These are phyloP conservation scores for Phyllosticta capitalensis DNA, from an alignment of 2,329 filamentous ascomycete species.

Conservation along the genomic window DNA sequence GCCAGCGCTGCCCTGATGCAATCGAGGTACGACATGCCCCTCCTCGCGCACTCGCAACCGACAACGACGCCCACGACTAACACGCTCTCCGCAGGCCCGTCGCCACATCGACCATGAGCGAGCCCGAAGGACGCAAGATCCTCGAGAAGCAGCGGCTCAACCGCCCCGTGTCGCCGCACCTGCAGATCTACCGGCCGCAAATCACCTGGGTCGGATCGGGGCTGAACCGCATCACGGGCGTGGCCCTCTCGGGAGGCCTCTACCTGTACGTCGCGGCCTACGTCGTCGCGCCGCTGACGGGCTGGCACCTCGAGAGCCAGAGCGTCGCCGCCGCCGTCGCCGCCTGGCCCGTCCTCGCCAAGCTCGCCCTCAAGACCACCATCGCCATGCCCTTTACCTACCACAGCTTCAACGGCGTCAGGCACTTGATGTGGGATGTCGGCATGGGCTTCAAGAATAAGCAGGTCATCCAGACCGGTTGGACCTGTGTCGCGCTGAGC, in stretches of 20 bases:
- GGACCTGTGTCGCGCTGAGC: constrained; percentile 51
- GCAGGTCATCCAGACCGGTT: constrained; percentile 56
- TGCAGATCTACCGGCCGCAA: constrained; percentile 74
- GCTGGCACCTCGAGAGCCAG: constrained; percentile 58
- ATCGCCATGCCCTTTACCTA: constrained; percentile 58
- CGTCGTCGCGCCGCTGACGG: constrained; percentile 67
- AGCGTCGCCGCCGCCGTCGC: constrained; percentile 56
- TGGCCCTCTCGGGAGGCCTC: constrained; percentile 58
- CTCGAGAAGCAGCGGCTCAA: constrained; percentile 71
- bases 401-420: constrained; percentile 59
- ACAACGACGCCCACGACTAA: neutral
- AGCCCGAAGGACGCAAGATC: constrained; percentile 49
- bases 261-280: constrained; percentile 77
- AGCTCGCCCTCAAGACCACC: constrained; percentile 49
- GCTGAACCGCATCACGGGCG: constrained; percentile 78
- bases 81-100: constrained; percentile 28
- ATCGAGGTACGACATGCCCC: constrained; percentile 33
- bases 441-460: constrained; percentile 53
- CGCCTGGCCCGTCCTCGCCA: constrained; percentile 48
- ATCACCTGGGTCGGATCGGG: constrained; percentile 74
- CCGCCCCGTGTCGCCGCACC: constrained; percentile 77
- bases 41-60: neutral
- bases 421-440: constrained; percentile 63
- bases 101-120: constrained; percentile 49
- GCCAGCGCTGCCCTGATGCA: constrained; percentile 32